Base-by-base conservation (phyloP, 768 basidiomycete genomes). In the Lactarius tabidus region DNA sequence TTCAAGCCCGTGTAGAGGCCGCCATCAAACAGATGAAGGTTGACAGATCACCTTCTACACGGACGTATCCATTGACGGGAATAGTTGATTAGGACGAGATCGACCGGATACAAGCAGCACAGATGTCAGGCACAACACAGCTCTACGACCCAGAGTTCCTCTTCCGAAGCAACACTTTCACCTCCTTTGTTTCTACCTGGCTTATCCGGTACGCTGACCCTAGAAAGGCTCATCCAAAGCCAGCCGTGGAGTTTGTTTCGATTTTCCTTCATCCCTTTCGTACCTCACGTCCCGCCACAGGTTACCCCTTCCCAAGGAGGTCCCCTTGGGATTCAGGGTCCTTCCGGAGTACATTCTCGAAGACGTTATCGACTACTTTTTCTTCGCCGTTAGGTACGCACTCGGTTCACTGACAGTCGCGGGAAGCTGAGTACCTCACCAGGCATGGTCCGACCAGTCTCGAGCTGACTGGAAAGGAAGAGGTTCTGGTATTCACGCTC, bases 271-370 rank as follows among this genome's bases (percentile, higher is more conserved):
- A 12, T 54, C 29, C 41, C 6, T 15, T 41, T 53, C 35, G 1
- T 9, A 3, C 66, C 39, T 57, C 51, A 33, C 17, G 31, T 23
- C 15, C n/a, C 31, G 57, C 58, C 52, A n/a, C 69, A 96, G 93
- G 41, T 77, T 98, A 35, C 95, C 95, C 0, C 78, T 99, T 20
- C 91, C 94, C 0, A 79, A 85, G 62, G 91, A 95, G 59, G 89
- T 95, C 8, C 94, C 95, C 0, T 82, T 88, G 76, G 79, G 84
- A 0, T 98, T 98, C 81, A 82, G 88, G 35, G 87, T 91, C 60
- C 81, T 98, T 33, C 97, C 97, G 1, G 97, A 99, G 74, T 96
- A 95, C 73, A 83, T 97, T 17, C 75, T 98, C 48, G 97, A 98
- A 73, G 96, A 98, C 72, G 85, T 98, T 7, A 89, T 94, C 1